phyloP scores from a whole-genome alignment of 139 green algal species.

The Mesostigma viride region DNA sequence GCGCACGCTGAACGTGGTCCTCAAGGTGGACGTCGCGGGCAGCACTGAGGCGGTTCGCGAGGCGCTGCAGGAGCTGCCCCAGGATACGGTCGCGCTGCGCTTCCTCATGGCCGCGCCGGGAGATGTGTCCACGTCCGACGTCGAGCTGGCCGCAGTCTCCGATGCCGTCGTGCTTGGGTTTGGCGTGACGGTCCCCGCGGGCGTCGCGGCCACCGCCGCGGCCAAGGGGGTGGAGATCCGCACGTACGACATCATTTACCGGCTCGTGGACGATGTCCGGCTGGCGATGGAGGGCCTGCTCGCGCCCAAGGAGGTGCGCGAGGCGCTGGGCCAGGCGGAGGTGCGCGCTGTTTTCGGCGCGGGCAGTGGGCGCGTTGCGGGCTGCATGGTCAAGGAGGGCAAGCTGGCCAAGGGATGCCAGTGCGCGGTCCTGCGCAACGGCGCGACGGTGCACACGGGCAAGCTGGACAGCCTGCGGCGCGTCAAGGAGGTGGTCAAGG shows the following conservation, averaged over 20 bases:
- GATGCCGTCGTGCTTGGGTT: constrained; percentile 50
- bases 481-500: constrained; percentile 85
- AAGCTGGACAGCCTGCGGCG: constrained; percentile 61
- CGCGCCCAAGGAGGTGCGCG: constrained; percentile 57
- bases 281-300: constrained; percentile 91
- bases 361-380: constrained; percentile 63
- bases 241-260: constrained; percentile 88
- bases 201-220: constrained; percentile 16
- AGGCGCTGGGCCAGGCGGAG: constrained; percentile 53
- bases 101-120: constrained; percentile 68
- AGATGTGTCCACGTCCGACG: constrained; percentile 70
- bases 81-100: constrained; percentile 74
- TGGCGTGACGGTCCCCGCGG: constrained; percentile 15
- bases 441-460: constrained; percentile 55
- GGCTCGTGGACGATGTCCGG: constrained; percentile 88
- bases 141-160: constrained; percentile 78
- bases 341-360: constrained; percentile 77
- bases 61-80: constrained; percentile 68
- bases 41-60: constrained; percentile 79
- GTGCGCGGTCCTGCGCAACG: constrained; percentile 35
- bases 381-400: constrained; percentile 64
- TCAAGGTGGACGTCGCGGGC: constrained; percentile 78
- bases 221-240: constrained; percentile 43
- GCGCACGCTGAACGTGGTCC: constrained; percentile 70
- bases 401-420: constrained; percentile 40